A percentile compares a stretch with the other conserved stretches of the same genome.
These are phyloP conservation scores for Candida manassasensis DNA, from an alignment of 805 yeast species.

Conservation along the genomic window DNA sequence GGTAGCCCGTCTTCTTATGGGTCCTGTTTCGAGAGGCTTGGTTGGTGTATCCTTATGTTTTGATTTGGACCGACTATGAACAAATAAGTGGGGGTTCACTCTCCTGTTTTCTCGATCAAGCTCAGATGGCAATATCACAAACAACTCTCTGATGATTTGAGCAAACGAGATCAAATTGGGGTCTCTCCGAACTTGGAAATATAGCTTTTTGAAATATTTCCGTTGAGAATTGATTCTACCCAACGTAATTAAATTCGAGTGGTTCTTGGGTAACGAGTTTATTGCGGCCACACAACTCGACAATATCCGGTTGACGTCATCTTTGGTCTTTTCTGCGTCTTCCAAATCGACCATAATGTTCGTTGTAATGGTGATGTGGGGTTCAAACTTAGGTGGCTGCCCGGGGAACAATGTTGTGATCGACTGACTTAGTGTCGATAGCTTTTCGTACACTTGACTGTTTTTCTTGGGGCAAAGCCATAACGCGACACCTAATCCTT, in stretches of 20 bases:
- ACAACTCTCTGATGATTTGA: slow-evolving; percentile 51
- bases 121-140: slow-evolving; percentile 42
- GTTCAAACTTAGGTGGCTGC: slow-evolving; percentile 60
- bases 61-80: slow-evolving; percentile 8
- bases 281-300: slow-evolving; percentile 57
- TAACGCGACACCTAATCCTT: slow-evolving; percentile 46
- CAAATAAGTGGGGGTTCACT: slow-evolving; percentile 36
- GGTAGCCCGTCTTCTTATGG: slow-evolving; percentile 41
- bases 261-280: slow-evolving; percentile 37
- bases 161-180: slow-evolving; percentile 51
- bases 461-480: slow-evolving; percentile 71
- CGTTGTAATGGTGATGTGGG: slow-evolving; percentile 75
- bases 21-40: slow-evolving; percentile 24
- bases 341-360: slow-evolving; percentile 43
- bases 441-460: slow-evolving; percentile 49
- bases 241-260: slow-evolving; percentile 33
- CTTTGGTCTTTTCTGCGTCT: slow-evolving; percentile 34
- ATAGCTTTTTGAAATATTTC: slow-evolving; percentile 48
- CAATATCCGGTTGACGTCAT: slow-evolving; percentile 56
- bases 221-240: slow-evolving; percentile 46
- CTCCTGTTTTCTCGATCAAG: slow-evolving; percentile 32
- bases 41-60: slow-evolving; percentile 4
- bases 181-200: slow-evolving; percentile 41
- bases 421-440: slow-evolving; percentile 58
- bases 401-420: slow-evolving; percentile 68